Conservation (phyloP, 352 stramenopile genomes). For the Phytophthora rubi region DNA sequence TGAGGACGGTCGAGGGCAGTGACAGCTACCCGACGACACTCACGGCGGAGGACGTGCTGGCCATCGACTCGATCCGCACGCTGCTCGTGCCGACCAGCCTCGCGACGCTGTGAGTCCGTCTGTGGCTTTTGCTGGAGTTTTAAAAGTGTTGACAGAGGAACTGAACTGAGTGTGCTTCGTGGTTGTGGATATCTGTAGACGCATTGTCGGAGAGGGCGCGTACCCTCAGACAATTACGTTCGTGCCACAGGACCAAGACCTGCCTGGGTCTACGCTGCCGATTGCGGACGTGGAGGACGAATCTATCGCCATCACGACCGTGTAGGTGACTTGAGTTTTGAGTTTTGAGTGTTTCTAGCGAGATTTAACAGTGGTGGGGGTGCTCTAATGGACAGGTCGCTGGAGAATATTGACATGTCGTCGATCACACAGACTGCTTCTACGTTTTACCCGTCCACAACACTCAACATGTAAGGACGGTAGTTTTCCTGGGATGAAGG, state of each 20-base stretch:
- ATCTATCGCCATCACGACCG: constrained; percentile 28
- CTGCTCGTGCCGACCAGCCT: constrained; percentile 33
- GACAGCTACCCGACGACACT: constrained; percentile 31
- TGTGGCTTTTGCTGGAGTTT: not conserved
- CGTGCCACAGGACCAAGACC: constrained; percentile 32
- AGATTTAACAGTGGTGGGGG: not conserved
- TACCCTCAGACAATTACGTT: constrained; percentile 36
- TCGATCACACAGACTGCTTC: constrained; percentile 34
- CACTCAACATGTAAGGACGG: constrained; percentile 32
- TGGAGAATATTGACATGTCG: constrained; percentile 45
- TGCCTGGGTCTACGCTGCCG: constrained; percentile 33
- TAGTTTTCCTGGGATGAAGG: not conserved
- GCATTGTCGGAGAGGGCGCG: constrained; percentile 29
- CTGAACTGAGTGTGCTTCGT: not conserved
- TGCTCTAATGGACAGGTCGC: constrained; percentile 12
- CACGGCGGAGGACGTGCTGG: constrained; percentile 26
- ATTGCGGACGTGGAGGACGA: constrained; percentile 22
- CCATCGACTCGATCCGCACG: constrained; percentile 40
- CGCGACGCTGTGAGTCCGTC: constrained; percentile 30
- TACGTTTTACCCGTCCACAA: constrained; percentile 37
- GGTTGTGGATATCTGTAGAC: constrained; percentile 4
- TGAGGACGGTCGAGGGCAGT: constrained; percentile 16
- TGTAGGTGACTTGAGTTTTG: constrained; percentile 20
- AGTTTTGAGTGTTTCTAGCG: not conserved
- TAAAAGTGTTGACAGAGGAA: not conserved